Evolutionary conservation across 2,329 filamentous ascomycete genomes (phyloP).

Genomic region (Neofusicoccum ribis): DNA sequence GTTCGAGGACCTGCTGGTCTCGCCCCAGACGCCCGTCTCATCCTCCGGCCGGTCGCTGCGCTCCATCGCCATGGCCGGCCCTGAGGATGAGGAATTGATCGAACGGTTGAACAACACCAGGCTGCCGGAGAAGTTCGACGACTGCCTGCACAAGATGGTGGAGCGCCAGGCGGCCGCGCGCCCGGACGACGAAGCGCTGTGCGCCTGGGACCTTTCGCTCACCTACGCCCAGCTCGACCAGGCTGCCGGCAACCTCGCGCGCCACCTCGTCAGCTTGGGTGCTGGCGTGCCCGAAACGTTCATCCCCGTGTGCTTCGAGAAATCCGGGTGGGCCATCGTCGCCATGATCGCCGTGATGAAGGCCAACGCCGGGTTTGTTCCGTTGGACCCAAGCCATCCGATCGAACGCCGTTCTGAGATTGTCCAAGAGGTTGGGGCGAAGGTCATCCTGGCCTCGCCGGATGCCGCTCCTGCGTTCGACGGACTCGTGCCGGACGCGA

Average conservation of each 20-base stretch:
- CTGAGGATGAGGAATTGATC: background rate
- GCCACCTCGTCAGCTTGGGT: conserved; percentile 36
- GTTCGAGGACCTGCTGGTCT: background rate
- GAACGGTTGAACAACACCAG: background rate
- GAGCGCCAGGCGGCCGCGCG: conserved; percentile 25
- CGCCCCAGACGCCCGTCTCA: too few species aligned
- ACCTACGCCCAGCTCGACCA: conserved; percentile 49
- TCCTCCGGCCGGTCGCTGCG: background rate
- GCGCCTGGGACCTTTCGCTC: conserved; percentile 53
- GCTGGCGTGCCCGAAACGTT: conserved; percentile 21
- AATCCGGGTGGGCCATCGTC: conserved; percentile 30
- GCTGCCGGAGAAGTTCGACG: conserved; percentile 21
- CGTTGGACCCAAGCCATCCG: conserved; percentile 29
- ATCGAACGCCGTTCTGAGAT: background rate
- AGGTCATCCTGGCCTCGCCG: conserved; percentile 33
- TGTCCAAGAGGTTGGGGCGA: conserved; percentile 32
- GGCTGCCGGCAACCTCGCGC: conserved; percentile 35
- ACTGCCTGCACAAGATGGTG: conserved; percentile 51
- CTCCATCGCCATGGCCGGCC: background rate
- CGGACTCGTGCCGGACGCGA: conserved; percentile 25
- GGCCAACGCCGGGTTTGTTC: conserved; percentile 25
- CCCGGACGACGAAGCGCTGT: conserved; percentile 45
- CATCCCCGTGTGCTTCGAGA: conserved; percentile 13
- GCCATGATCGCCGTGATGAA: conserved; percentile 40
- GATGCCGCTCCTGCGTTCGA: conserved; percentile 2